These are phyloP conservation scores for Geopyxis carbonaria DNA, from an alignment of 495 filamentous ascomycete species.

Conservation along the genomic window DNA sequence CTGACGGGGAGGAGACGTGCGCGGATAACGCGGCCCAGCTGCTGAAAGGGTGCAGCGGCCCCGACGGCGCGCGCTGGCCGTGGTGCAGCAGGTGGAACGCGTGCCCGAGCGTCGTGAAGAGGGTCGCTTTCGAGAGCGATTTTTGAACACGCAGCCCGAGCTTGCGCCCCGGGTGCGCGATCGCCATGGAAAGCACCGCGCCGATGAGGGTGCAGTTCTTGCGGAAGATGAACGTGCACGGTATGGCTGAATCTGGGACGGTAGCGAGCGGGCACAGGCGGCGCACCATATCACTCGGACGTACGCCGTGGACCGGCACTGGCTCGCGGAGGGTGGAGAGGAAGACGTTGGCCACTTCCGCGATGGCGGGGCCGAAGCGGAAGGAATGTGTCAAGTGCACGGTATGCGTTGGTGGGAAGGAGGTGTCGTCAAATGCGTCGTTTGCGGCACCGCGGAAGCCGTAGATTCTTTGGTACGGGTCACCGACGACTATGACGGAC, in stretches of 20 bases:
- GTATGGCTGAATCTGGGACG: neutral
- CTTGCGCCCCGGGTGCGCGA: slow-evolving; percentile 6
- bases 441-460: slow-evolving; percentile 15
- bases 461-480: slow-evolving; percentile 22
- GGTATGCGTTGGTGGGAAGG: slow-evolving; percentile 8
- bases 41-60: slow-evolving; percentile 7
- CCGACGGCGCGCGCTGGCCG: neutral
- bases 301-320: slow-evolving; percentile 12
- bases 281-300: slow-evolving; percentile 11
- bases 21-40: slow-evolving; percentile 12
- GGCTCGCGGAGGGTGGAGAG: slow-evolving; percentile 12
- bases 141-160: slow-evolving; percentile 6
- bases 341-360: slow-evolving; percentile 16
- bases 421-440: slow-evolving; percentile 11
- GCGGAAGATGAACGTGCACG: slow-evolving; percentile 17
- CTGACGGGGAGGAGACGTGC: slow-evolving; percentile 11
- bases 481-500: slow-evolving; percentile 14
- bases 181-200: slow-evolving; percentile 10
- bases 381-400: slow-evolving; percentile 17
- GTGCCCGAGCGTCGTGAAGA: slow-evolving; percentile 11
- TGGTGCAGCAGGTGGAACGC: slow-evolving; percentile 6
- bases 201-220: slow-evolving; percentile 14
- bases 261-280: neutral
- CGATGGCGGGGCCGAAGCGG: slow-evolving; percentile 18
- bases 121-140: slow-evolving; percentile 7